Evolutionary conservation across 371 early-diverging fungal species (phyloP).

Genomic region (Mortierella sp.): DNA sequence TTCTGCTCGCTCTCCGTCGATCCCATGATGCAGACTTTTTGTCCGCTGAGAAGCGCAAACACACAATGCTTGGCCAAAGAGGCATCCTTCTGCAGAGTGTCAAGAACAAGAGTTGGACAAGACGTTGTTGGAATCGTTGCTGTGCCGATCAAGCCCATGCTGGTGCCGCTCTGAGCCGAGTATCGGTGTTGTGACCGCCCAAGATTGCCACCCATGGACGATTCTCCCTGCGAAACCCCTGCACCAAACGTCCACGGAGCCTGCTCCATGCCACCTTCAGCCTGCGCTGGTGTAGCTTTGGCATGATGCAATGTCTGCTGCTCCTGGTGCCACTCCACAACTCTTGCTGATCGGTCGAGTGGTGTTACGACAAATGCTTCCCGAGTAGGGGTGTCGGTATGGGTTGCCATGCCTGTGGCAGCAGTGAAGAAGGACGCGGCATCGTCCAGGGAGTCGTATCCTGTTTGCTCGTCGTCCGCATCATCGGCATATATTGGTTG

Average conservation of each 20-base stretch:
- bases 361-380: conserved; percentile 40
- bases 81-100: conserved; percentile 36
- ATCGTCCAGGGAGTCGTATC: conserved; percentile 55
- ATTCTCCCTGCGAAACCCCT: conserved; percentile 31
- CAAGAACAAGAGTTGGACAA: conserved; percentile 31
- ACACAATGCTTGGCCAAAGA: conserved; percentile 36
- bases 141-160: conserved; percentile 23
- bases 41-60: conserved; percentile 46
- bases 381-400: conserved; percentile 38
- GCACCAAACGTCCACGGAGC: conserved; percentile 38
- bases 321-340: conserved; percentile 56
- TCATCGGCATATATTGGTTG: conserved; percentile 35
- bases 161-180: conserved; percentile 43
- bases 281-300: conserved; percentile 10
- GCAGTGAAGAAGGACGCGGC: conserved; percentile 55
- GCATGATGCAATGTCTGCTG: conserved; percentile 51
- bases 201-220: conserved; percentile 6
- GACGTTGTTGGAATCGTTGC: conserved; percentile 11
- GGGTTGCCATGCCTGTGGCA: conserved; percentile 34
- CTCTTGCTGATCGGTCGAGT: conserved; percentile 49
- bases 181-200: conserved; percentile 25
- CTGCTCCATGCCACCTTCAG: conserved; percentile 21
- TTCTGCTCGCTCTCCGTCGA: conserved; percentile 64
- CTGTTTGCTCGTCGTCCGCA: conserved; percentile 56
- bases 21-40: conserved; percentile 49